Base-by-base conservation (phyloP, 192 early-diverging fungal species). In the Lobosporangium transversale region DNA sequence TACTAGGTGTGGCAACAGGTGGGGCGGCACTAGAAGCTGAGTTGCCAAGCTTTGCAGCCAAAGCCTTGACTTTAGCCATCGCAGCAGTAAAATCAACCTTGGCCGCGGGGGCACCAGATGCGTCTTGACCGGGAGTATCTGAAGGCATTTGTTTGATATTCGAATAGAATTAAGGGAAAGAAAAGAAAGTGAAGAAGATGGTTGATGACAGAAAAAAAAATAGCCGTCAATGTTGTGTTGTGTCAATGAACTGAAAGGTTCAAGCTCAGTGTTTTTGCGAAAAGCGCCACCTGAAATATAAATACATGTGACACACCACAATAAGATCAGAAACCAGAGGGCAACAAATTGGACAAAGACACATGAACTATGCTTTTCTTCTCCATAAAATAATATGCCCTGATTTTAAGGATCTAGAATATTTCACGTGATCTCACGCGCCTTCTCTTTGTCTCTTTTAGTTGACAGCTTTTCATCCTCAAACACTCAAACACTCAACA, bases 21-120 rank as follows among this genome's bases (percentile, higher is more conserved):
- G 67, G 61, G 40, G 63, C 50, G 14, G 65, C 61, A 21, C 65
- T 65, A 26, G 66, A 66, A 12, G 83, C 66, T 45, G 81, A 76
- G 55, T 78, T 81, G 32, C 76, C 74, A 7, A 93, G 79, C 64
- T 89, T 87, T 17, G 89, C 91, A 31, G 94, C 94, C 53, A 93
- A 92, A 2, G 90, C 91, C 51, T 90, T 90, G 12, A 90, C 94
- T 66, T 89, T 90, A 51, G 89, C 86, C 51, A 95, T 54, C 1
- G 89, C 94, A 53, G 83, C 81, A 24, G 80, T 86, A 68, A 89
- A 91, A 50, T 89, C 85, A n/a, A 88, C 80, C 18, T 70, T 80
- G 26, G 80, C 58, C 47, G 66, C 62, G 23, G 66, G 55, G 33
- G 76, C 52, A 45, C 62, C 58, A 6, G 81, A 44, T 5, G 68